A percentile compares a stretch with the other conserved stretches of the same genome.
phyloP scores from a whole-genome alignment of 2,329 filamentous ascomycete species.

The Thelonectria blattea region DNA sequence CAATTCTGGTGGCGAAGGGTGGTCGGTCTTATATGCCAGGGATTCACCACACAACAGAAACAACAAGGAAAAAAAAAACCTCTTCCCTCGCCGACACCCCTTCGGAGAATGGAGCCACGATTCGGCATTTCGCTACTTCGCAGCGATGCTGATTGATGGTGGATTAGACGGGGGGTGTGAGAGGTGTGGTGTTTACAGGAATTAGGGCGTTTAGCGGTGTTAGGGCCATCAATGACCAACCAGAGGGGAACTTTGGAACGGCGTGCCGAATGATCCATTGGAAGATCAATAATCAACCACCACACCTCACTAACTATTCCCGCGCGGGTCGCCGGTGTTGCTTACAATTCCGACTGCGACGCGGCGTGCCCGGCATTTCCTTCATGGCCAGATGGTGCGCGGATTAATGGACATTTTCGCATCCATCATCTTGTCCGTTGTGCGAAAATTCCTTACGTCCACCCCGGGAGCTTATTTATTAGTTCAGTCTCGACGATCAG shows the following conservation, averaged over 20 bases:
- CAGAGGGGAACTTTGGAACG: neutral
- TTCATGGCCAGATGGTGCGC: no score
- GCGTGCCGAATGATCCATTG: conserved; percentile 21
- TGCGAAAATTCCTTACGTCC: neutral
- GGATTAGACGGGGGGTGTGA: neutral
- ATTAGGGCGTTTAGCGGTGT: neutral
- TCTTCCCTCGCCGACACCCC: conserved; percentile 14
- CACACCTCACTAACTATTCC: neutral
- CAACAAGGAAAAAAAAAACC: conserved; percentile 2
- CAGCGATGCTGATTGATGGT: neutral
- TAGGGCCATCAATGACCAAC: conserved; percentile 1
- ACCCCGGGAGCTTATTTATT: neutral
- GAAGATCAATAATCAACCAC: neutral
- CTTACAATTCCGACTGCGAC: neutral
- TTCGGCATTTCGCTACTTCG: conserved; percentile 19
- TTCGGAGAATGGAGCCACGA: conserved; percentile 10
- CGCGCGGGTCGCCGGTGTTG: conserved; percentile 11
- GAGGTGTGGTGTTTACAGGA: neutral
- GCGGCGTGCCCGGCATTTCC: no score
- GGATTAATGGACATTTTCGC: no score
- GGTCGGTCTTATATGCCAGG: conserved; percentile 14
- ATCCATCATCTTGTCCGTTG: no score
- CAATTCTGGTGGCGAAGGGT: conserved; percentile 8
- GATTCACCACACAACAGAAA: conserved; percentile 7
- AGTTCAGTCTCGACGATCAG: neutral